A percentile compares a stretch with the other conserved stretches of the same genome.
phyloP scores from a whole-genome alignment of 176 grass and related monocot genomes.

The Canna indica region DNA sequence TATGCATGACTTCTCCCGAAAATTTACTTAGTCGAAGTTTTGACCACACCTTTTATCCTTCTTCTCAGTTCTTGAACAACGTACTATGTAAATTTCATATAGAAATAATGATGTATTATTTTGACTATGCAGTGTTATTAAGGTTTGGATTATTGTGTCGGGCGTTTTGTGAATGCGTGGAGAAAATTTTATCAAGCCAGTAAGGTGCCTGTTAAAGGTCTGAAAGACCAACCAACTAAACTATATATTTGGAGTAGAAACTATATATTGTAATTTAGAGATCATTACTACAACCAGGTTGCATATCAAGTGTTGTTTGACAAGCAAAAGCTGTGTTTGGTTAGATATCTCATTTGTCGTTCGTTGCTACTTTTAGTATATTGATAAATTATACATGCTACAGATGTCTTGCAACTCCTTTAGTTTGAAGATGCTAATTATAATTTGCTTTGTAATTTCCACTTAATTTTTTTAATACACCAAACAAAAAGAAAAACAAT shows the following conservation, averaged over 20 bases:
- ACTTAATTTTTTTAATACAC: no score
- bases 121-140: not conserved
- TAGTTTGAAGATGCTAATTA: not conserved
- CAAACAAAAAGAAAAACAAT: no score
- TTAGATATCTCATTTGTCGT: not conserved
- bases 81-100: not conserved
- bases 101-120: not conserved
- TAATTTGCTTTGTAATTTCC: no score
- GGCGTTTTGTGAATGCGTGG: not conserved
- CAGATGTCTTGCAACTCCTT: not conserved
- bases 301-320: not conserved
- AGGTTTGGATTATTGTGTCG: not conserved
- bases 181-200: not conserved
- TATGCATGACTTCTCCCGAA: not conserved
- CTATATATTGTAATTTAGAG: not conserved
- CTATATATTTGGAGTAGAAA: no score
- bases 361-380: no score
- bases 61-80: not conserved
- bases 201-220: not conserved
- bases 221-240: not conserved
- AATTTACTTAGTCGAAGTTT: not conserved
- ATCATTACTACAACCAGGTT: not conserved
- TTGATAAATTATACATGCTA: not conserved
- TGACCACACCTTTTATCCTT: not conserved
- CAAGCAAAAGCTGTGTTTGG: not conserved